phyloP scores from a whole-genome alignment of 805 yeast genomes.

The Barnettozyma sucrosica region DNA sequence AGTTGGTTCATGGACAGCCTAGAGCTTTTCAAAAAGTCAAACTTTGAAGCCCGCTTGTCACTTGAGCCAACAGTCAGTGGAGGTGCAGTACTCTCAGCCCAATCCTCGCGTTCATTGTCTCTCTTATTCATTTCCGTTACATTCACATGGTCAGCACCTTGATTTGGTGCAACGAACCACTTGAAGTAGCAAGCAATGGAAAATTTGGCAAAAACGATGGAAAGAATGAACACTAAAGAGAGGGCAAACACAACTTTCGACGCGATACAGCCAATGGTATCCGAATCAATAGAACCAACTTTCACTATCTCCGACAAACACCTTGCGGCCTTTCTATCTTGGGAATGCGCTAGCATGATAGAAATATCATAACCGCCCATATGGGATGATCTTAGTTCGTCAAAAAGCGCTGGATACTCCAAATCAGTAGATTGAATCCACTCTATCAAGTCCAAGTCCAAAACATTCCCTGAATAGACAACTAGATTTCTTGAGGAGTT shows the following conservation, averaged over 20 bases:
- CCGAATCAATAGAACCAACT: slow-evolving; percentile 86
- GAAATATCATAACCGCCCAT: slow-evolving; percentile 81
- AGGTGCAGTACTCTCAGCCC: slow-evolving; percentile 65
- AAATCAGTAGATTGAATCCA: slow-evolving; percentile 72
- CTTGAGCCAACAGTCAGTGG: slow-evolving; percentile 40
- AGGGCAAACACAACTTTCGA: slow-evolving; percentile 76
- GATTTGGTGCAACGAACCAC: slow-evolving; percentile 72
- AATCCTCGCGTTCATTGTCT: slow-evolving; percentile 66
- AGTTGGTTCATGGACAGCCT: slow-evolving; percentile 27
- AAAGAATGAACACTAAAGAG: slow-evolving; percentile 77
- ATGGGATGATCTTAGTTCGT: slow-evolving; percentile 48
- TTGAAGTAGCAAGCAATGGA: slow-evolving; percentile 82
- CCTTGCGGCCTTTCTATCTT: slow-evolving; percentile 65
- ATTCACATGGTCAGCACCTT: slow-evolving; percentile 69
- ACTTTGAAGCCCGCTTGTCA: slow-evolving; percentile 30
- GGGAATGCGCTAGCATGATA: slow-evolving; percentile 55
- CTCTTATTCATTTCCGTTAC: slow-evolving; percentile 57
- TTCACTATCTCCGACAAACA: slow-evolving; percentile 82
- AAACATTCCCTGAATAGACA: slow-evolving; percentile 84
- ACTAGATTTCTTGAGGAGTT: slow-evolving; percentile 69
- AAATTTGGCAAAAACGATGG: slow-evolving; percentile 75
- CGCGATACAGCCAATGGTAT: slow-evolving; percentile 90
- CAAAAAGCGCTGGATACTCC: slow-evolving; percentile 67
- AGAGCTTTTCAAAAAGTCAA: slow-evolving; percentile 33
- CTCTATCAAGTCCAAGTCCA: slow-evolving; percentile 70